A percentile compares a stretch with the other conserved stretches of the same genome.
Conservation (phyloP, 2,329 filamentous ascomycete genomes). For the Xylariaceae sp. region DNA sequence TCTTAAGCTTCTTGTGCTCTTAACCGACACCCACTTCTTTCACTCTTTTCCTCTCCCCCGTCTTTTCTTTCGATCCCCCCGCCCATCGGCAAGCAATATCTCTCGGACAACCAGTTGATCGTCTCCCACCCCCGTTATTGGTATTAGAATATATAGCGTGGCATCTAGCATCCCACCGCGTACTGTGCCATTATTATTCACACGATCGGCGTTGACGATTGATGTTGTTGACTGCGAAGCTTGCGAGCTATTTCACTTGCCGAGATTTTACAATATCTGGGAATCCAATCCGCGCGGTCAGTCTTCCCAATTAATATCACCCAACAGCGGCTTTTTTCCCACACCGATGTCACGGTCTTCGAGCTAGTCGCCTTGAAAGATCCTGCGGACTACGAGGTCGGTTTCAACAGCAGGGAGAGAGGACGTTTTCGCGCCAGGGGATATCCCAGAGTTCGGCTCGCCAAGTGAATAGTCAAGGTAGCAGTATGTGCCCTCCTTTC, state of each 20-base stretch:
- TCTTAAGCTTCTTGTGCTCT: constrained; percentile 22
- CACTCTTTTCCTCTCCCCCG: constrained; percentile 21
- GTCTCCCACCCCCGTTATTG: constrained; percentile 8
- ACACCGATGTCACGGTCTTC: constrained; percentile 8
- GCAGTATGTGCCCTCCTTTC: constrained; percentile 13
- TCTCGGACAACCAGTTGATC: constrained; percentile 21
- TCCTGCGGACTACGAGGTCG: constrained; percentile 4
- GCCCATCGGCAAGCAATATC: not conserved
- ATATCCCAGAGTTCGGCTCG: constrained; percentile 2
- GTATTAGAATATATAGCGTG: constrained; percentile 36
- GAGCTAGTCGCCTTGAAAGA: constrained; percentile 4
- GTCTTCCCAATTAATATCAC: constrained; percentile 3
- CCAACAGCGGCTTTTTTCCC: not conserved
- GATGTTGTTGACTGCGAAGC: constrained; percentile 5
- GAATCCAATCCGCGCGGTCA: constrained; percentile 6
- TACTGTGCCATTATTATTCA: constrained; percentile 26
- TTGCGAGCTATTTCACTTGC: not conserved
- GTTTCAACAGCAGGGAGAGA: not conserved
- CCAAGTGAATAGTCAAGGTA: constrained; percentile 13
- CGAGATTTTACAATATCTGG: constrained; percentile 1
- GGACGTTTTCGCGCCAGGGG: constrained; percentile 1
- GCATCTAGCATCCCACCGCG: constrained; percentile 28
- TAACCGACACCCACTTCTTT: constrained; percentile 15
- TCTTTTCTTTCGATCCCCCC: constrained; percentile 27
- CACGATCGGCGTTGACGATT: constrained; percentile 1